phyloP scores from a whole-genome alignment of 768 basidiomycete species.

The Mycena capillaripes region DNA sequence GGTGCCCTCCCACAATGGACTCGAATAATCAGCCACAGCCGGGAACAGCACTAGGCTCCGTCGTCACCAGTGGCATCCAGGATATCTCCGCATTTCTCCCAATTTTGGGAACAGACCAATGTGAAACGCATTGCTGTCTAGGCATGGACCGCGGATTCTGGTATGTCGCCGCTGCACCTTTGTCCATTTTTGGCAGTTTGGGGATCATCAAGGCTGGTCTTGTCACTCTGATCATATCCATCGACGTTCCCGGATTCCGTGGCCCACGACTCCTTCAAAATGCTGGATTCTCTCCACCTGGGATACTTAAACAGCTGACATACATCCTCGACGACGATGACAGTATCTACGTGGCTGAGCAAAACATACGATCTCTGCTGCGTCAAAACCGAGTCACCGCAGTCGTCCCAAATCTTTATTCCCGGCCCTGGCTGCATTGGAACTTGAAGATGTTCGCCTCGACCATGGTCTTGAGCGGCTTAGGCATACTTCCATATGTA shows the following conservation, averaged over 20 bases:
- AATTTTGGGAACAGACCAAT: slow-evolving; percentile 1
- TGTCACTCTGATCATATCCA: background rate
- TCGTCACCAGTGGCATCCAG: background rate
- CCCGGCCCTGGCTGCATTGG: background rate
- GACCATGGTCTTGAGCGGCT: background rate
- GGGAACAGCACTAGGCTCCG: background rate
- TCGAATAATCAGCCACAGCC: background rate
- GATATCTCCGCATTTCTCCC: background rate
- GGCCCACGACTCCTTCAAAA: background rate
- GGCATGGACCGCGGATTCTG: background rate
- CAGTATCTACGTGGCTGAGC: slow-evolving; percentile 6
- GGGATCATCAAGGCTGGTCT: slow-evolving; percentile 8
- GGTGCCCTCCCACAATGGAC: background rate
- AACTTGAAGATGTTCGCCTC: background rate
- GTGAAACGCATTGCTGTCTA: background rate
- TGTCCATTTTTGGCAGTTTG: slow-evolving; percentile 2
- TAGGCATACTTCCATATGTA: background rate
- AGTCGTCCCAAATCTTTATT: background rate
- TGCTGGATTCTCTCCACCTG: background rate
- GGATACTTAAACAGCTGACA: background rate
- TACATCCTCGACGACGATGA: background rate
- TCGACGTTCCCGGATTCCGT: background rate
- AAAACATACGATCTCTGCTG: background rate
- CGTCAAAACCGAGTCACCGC: background rate
- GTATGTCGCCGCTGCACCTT: background rate